Evolutionary conservation across 2,329 filamentous ascomycete species (phyloP).

Genomic region (Whalleya microplaca): DNA sequence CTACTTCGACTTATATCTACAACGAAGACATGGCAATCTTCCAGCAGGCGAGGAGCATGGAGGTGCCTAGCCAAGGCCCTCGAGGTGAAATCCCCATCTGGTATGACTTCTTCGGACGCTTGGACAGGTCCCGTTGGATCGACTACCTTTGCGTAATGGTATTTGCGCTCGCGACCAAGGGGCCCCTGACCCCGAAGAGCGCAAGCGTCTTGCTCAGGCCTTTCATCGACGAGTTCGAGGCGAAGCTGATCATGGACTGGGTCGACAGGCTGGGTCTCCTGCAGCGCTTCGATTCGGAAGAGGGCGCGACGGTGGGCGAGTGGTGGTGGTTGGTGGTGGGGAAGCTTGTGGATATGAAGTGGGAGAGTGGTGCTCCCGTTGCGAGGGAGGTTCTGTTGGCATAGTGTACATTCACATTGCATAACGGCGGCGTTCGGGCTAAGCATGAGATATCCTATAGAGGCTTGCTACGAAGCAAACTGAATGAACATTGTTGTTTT

Average conservation of each 20-base stretch:
- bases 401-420: background rate
- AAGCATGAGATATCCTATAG: slow-evolving; percentile 4
- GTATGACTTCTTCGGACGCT: slow-evolving; percentile 68
- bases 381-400: too few species aligned
- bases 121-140: slow-evolving; percentile 65
- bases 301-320: slow-evolving; percentile 55
- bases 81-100: slow-evolving; percentile 67
- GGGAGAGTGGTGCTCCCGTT: background rate
- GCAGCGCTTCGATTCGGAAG: slow-evolving; percentile 42
- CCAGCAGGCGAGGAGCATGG: slow-evolving; percentile 37
- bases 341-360: slow-evolving; percentile 30
- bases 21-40: slow-evolving; percentile 54
- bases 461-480: too few species aligned
- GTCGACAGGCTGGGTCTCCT: slow-evolving; percentile 57
- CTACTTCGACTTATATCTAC: slow-evolving; percentile 61
- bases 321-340: slow-evolving; percentile 71
- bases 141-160: slow-evolving; percentile 65
- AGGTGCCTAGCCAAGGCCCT: slow-evolving; percentile 48
- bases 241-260: slow-evolving; percentile 63
- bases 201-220: slow-evolving; percentile 61
- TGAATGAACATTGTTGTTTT: too few species aligned
- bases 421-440: background rate
- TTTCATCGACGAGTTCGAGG: slow-evolving; percentile 66
- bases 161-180: slow-evolving; percentile 65
- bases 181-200: slow-evolving; percentile 56